phyloP scores from a whole-genome alignment of 208 protist species.

The Trypanosomatidae sp. region DNA sequence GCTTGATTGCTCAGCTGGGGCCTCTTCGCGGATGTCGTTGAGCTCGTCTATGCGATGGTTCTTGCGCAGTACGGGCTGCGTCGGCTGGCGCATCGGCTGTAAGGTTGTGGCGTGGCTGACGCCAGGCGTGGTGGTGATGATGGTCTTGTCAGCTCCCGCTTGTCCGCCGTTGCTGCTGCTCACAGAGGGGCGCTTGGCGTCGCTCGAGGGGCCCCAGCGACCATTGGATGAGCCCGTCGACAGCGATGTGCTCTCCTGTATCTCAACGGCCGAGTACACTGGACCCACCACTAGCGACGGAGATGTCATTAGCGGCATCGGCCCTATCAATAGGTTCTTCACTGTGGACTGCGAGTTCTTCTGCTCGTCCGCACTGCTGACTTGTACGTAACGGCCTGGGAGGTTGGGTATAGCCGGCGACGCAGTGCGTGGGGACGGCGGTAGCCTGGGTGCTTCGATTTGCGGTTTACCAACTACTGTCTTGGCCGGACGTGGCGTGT shows the following conservation, averaged over 20 bases:
- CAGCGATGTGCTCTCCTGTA: conserved; percentile 6
- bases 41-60: conserved; percentile 17
- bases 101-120: neutral
- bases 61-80: neutral
- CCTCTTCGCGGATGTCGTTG: conserved; percentile 15
- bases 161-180: conserved; percentile 1
- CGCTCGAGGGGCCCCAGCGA: neutral
- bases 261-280: conserved; percentile 20
- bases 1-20: neutral
- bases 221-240: neutral
- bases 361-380: neutral
- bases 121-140: neutral
- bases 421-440: neutral
- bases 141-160: neutral
- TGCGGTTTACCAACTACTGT: neutral
- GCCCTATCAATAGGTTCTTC: neutral
- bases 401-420: conserved; percentile 1
- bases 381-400: conserved; percentile 10
- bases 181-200: conserved; percentile 1
- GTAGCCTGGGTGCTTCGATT: neutral
- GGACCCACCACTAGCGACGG: neutral
- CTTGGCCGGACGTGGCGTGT: neutral
- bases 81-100: neutral
- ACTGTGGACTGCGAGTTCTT: neutral
- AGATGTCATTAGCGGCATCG: neutral